A percentile compares a stretch with the other conserved stretches of the same genome.
phyloP scores from a whole-genome alignment of 768 basidiomycete species.

The Lactarius sp. region DNA sequence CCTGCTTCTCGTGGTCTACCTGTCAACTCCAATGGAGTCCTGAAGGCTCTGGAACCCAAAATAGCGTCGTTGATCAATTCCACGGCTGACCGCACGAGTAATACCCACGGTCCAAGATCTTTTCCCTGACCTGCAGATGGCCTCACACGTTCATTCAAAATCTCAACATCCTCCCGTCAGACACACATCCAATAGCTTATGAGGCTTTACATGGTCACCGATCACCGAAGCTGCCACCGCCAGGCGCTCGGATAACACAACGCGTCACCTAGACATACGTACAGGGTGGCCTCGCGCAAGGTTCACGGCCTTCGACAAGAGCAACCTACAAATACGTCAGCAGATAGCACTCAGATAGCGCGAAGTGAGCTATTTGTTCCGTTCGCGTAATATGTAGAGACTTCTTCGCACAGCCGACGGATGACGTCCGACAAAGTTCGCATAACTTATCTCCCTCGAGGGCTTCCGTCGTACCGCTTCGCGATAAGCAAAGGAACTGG shows the following conservation, averaged over 20 bases:
- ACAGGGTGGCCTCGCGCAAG: not conserved
- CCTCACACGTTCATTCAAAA: conserved; percentile 3
- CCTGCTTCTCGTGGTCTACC: not conserved
- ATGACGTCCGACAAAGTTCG: conserved; percentile 16
- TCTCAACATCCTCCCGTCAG: not conserved
- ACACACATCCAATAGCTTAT: not conserved
- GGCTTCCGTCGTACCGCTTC: conserved; percentile 12
- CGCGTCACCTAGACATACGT: not conserved
- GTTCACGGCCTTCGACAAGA: conserved; percentile 7
- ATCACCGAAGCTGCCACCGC: not conserved
- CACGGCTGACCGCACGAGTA: not conserved
- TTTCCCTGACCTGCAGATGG: not conserved
- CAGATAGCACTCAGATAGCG: conserved; percentile 7
- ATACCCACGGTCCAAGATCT: conserved; percentile 7
- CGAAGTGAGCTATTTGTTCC: conserved; percentile 2
- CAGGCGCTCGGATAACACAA: not conserved
- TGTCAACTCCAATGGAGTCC: not conserved
- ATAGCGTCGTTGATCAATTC: conserved; percentile 19
- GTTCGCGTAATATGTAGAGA: conserved; percentile 11
- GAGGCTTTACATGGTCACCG: not conserved
- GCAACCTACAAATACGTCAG: conserved; percentile 1
- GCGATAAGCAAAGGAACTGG: conserved; percentile 16
- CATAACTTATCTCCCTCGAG: conserved; percentile 5
- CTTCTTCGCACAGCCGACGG: not conserved
- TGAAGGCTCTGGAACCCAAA: not conserved